Percentiles rank a stretch among this genome's conserved stretches.
Evolutionary conservation across 1,284 basidiomycete genomes (phyloP).

Genomic region (Ustilago cynodontis): DNA sequence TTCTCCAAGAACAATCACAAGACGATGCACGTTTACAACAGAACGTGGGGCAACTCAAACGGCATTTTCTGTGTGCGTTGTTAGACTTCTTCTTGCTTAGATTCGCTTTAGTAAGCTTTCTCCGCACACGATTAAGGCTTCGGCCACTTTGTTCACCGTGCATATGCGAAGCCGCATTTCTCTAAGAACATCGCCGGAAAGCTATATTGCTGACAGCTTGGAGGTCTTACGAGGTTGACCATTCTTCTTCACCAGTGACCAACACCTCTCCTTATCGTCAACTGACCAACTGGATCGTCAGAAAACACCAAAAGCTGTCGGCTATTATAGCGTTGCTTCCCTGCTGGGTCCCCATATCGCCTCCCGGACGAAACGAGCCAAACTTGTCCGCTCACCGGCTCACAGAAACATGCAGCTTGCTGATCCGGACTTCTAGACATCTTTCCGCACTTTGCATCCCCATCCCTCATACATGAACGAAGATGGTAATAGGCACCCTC

Average conservation of each 20-base stretch:
- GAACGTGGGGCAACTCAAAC: slow-evolving; percentile 5
- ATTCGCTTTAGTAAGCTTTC: neutral
- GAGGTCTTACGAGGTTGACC: no score
- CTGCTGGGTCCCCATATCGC: no score
- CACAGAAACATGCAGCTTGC: slow-evolving; percentile 11
- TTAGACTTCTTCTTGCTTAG: neutral
- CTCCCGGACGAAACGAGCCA: no score
- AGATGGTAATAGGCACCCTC: slow-evolving; percentile 22
- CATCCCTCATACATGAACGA: slow-evolving; percentile 21
- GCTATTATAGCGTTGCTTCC: no score
- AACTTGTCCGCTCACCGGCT: neutral
- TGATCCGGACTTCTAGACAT: neutral
- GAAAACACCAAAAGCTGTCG: neutral
- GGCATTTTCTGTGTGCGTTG: neutral
- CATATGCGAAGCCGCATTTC: neutral
- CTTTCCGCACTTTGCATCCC: neutral
- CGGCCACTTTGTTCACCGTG: slow-evolving; percentile 25
- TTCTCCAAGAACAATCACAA: neutral
- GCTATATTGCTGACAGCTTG: no score
- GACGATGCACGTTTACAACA: neutral
- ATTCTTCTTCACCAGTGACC: neutral
- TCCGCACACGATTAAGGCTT: neutral
- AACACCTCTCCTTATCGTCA: no score
- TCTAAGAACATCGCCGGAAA: no score
- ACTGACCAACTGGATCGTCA: no score